Evolutionary conservation across 495 filamentous ascomycete species (phyloP).

Genomic region (Aspergillus asperescens): DNA sequence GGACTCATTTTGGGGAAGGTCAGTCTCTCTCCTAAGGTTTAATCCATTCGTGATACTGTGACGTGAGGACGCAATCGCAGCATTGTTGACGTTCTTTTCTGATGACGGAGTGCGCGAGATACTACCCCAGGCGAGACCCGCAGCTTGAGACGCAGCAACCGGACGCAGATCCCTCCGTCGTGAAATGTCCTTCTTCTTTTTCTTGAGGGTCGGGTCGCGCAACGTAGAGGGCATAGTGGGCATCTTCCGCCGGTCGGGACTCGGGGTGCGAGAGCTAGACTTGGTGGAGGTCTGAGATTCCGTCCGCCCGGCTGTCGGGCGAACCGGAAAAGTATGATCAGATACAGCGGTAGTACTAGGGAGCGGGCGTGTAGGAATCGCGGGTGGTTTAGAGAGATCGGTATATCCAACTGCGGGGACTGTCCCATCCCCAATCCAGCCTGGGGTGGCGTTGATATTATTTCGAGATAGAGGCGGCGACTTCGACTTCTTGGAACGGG

Average conservation of each 20-base stretch:
- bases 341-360: constrained; percentile 40
- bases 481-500: constrained; percentile 19
- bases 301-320: constrained; percentile 32
- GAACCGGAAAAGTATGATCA: constrained; percentile 28
- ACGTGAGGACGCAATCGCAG: constrained; percentile 32
- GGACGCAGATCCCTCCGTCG: constrained; percentile 37
- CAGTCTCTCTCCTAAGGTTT: constrained; percentile 21
- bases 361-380: constrained; percentile 56
- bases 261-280: constrained; percentile 59
- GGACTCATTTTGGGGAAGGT: constrained; percentile 16
- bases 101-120: constrained; percentile 36
- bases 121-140: constrained; percentile 76
- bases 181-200: constrained; percentile 43
- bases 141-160: constrained; percentile 82
- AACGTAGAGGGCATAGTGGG: constrained; percentile 74
- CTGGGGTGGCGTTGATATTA: constrained; percentile 29
- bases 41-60: constrained; percentile 26
- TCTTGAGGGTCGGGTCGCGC: constrained; percentile 57
- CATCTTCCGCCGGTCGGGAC: constrained; percentile 71
- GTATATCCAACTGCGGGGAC: constrained; percentile 73
- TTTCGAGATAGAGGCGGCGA: constrained; percentile 11
- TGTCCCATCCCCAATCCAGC: constrained; percentile 73
- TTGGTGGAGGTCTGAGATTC: constrained; percentile 41
- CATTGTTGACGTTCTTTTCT: constrained; percentile 33
- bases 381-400: constrained; percentile 66